Percentiles rank a stretch among this genome's conserved stretches.
Conservation (phyloP, 108 stramenopile species). For the Nitzschia inconspicua region DNA sequence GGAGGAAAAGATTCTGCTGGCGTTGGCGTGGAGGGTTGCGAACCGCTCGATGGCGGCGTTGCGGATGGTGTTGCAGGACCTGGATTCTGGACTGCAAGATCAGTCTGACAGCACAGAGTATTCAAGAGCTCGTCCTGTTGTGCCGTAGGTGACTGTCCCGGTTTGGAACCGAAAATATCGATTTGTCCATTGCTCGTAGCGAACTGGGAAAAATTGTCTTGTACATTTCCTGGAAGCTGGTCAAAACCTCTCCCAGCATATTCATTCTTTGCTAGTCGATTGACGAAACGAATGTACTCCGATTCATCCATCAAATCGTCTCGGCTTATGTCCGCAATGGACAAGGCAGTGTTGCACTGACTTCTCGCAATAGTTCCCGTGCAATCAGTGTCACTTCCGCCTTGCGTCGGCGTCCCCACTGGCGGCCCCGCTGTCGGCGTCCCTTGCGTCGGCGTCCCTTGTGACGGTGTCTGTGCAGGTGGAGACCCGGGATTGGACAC, state of each 20-base stretch:
- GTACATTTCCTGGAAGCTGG: constrained; percentile 23
- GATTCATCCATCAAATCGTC: constrained; percentile 20
- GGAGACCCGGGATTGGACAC: background rate
- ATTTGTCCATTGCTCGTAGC: constrained; percentile 16
- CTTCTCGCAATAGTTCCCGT: constrained; percentile 6
- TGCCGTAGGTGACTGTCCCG: constrained; percentile 6
- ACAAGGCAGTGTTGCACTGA: constrained; percentile 28
- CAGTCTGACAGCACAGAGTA: constrained; percentile 26
- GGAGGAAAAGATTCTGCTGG: constrained; percentile 4
- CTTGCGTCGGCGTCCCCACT: background rate
- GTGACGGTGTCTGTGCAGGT: background rate
- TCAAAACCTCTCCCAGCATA: constrained; percentile 11
- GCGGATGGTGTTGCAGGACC: background rate
- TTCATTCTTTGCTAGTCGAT: constrained; percentile 25
- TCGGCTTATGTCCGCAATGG: constrained; percentile 28
- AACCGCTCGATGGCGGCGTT: background rate
- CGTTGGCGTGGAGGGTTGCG: constrained; percentile 7
- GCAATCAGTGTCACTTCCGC: constrained; percentile 7
- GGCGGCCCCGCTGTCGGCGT: background rate
- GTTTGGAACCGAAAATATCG: constrained; percentile 28
- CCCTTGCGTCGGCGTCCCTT: background rate
- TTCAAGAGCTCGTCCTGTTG: constrained; percentile 23
- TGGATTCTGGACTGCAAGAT: constrained; percentile 20
- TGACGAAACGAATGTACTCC: constrained; percentile 45
- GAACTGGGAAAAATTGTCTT: constrained; percentile 19